A percentile compares a stretch with the other conserved stretches of the same genome.
phyloP scores from a whole-genome alignment of 2,329 filamentous ascomycete genomes.

The Fusarium nisikadoi region DNA sequence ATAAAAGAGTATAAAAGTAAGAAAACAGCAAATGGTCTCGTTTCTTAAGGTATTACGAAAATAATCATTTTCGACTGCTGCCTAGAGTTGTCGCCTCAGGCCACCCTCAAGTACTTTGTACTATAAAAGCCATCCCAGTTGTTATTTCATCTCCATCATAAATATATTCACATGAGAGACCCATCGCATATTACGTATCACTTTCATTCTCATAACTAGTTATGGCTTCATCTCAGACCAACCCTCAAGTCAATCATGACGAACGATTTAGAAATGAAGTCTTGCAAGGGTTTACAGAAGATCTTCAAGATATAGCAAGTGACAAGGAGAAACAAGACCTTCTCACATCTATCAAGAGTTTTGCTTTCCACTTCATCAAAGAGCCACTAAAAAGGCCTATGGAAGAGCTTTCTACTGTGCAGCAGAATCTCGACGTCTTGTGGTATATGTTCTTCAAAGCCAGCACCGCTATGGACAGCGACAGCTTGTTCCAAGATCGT shows the following conservation, averaged over 20 bases:
- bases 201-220: neutral
- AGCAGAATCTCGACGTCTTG: neutral
- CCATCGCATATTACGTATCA: too few relatives aligned
- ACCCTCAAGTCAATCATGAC: neutral
- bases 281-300: neutral
- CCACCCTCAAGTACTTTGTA: neutral
- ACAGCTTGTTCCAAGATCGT: conserved; percentile 1
- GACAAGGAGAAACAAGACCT: neutral
- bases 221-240: neutral
- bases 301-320: neutral
- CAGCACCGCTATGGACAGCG: neutral
- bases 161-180: too few relatives aligned
- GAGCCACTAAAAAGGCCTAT: neutral
- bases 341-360: neutral
- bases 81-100: neutral
- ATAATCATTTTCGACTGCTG: neutral
- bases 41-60: neutral
- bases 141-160: neutral
- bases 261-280: neutral
- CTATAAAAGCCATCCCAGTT: neutral
- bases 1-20: neutral
- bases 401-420: neutral
- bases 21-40: neutral
- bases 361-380: neutral
- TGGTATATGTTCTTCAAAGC: neutral